Evolutionary conservation across 495 filamentous ascomycete species (phyloP).

Genomic region (Penicillium canescens): DNA sequence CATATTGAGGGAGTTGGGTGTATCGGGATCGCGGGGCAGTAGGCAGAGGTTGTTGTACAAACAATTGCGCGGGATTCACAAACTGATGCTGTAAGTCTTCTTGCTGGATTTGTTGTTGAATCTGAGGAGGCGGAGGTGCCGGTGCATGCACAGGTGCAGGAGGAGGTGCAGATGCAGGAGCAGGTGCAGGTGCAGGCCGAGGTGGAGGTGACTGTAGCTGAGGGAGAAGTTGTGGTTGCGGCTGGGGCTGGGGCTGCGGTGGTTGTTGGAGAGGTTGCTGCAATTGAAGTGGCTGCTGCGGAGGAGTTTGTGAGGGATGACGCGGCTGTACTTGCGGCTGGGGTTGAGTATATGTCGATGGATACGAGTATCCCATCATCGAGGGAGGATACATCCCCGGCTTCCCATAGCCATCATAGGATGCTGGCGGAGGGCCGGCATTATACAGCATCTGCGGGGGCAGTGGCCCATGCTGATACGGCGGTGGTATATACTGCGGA

Average conservation of each 20-base stretch:
- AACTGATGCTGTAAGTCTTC: conserved; percentile 41
- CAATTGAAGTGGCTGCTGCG: conserved; percentile 20
- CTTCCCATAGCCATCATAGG: conserved; percentile 44
- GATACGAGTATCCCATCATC: conserved; percentile 40
- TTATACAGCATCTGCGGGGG: conserved; percentile 44
- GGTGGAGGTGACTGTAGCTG: conserved; percentile 22
- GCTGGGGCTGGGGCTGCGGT: conserved; percentile 3
- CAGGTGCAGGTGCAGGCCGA: conserved; percentile 32
- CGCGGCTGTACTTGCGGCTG: conserved; percentile 18
- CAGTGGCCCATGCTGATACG: conserved; percentile 37
- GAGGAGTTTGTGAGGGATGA: conserved; percentile 14
- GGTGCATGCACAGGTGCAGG: conserved; percentile 2
- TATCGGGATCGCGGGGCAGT: conserved; percentile 33
- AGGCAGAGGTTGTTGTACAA: conserved; percentile 36
- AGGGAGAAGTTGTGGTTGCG: conserved; percentile 20
- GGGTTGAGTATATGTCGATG: conserved; percentile 19
- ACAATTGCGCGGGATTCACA: conserved; percentile 43
- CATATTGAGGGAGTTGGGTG: conserved; percentile 28
- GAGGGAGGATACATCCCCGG: conserved; percentile 36
- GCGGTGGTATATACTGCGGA: conserved; percentile 30
- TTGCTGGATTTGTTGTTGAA: conserved; percentile 17
- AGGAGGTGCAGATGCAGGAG: conserved; percentile 4
- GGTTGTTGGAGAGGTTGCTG: conserved; percentile 11
- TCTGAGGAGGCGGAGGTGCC: neutral
- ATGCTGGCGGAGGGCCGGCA: conserved; percentile 31